Evolutionary conservation across 2,329 filamentous ascomycete species (phyloP).

Genomic region (Emergomyces orientalis): DNA sequence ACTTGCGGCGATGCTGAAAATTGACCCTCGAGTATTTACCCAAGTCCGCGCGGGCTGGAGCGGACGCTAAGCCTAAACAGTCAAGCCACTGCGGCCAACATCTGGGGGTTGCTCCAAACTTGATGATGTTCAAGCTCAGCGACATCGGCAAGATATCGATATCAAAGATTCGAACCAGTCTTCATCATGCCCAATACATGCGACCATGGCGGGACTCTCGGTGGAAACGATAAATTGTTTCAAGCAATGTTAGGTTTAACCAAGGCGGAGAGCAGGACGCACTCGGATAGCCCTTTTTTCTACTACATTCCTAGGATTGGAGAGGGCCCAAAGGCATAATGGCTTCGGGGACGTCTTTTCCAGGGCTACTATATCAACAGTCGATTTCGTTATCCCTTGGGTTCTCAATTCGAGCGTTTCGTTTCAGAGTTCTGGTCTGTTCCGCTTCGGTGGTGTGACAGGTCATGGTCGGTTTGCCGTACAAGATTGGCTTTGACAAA

Average conservation of each 20-base stretch:
- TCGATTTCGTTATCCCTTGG: background rate
- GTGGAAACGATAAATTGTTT: background rate
- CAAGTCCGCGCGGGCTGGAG: background rate
- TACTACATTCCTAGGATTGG: background rate
- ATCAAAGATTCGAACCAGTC: background rate
- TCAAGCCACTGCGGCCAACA: background rate
- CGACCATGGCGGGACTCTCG: background rate
- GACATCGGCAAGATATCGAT: background rate
- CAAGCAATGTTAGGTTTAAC: background rate
- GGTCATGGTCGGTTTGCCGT: background rate
- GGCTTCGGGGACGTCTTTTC: background rate
- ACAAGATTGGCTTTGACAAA: background rate
- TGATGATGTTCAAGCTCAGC: background rate
- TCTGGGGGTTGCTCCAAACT: no score
- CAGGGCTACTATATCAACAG: background rate
- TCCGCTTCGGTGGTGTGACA: background rate
- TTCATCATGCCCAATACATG: background rate
- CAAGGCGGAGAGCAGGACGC: background rate
- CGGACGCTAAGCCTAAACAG: conserved; percentile 4
- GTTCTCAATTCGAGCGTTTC: background rate
- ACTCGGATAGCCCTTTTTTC: background rate
- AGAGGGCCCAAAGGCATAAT: background rate
- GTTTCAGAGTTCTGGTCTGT: background rate
- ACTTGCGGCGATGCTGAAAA: background rate
- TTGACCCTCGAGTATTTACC: background rate